phyloP scores from a whole-genome alignment of 179 eudicot genomes.

The Beta corolliflora region DNA sequence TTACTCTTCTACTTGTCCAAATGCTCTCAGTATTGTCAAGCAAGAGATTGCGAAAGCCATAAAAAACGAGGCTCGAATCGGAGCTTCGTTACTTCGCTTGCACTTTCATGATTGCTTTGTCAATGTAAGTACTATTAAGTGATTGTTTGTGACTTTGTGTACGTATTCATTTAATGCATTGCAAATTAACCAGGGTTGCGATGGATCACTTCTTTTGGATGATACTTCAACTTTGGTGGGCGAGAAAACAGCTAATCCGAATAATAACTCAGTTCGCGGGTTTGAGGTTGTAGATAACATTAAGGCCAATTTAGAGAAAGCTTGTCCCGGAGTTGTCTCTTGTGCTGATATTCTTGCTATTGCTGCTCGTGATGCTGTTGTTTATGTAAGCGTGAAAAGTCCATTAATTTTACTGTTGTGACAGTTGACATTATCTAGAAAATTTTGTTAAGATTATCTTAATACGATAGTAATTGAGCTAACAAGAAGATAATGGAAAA shows the following conservation, averaged over 20 bases:
- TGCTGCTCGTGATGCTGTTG: slow-evolving; percentile 42
- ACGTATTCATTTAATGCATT: not conserved
- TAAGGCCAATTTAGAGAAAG: slow-evolving; percentile 38
- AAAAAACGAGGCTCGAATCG: slow-evolving; percentile 38
- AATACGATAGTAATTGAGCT: not conserved
- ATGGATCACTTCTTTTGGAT: slow-evolving; percentile 44
- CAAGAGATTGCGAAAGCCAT: slow-evolving; percentile 32
- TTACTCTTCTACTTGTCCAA: slow-evolving; percentile 40
- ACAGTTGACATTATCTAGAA: too few relatives aligned
- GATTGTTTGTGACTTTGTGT: not conserved
- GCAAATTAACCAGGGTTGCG: slow-evolving; percentile 39
- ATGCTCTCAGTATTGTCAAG: slow-evolving; percentile 34
- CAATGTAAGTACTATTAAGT: slow-evolving; percentile 27
- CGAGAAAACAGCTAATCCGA: slow-evolving; percentile 43
- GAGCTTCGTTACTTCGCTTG: slow-evolving; percentile 46
- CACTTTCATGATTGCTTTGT: slow-evolving; percentile 54
- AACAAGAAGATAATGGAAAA: not conserved
- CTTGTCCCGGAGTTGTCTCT: slow-evolving; percentile 48
- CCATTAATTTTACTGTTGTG: too few relatives aligned
- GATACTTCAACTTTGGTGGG: slow-evolving; percentile 35
- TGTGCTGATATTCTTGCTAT: slow-evolving; percentile 55
- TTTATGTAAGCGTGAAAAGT: slow-evolving; percentile 25
- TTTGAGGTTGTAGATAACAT: slow-evolving; percentile 45
- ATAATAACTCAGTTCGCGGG: slow-evolving; percentile 42
- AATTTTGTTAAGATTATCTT: too few relatives aligned